A percentile compares a stretch with the other conserved stretches of the same genome.
These are phyloP conservation scores for Kluyveromyces siamensis DNA, from an alignment of 805 yeast genomes.

Conservation along the genomic window DNA sequence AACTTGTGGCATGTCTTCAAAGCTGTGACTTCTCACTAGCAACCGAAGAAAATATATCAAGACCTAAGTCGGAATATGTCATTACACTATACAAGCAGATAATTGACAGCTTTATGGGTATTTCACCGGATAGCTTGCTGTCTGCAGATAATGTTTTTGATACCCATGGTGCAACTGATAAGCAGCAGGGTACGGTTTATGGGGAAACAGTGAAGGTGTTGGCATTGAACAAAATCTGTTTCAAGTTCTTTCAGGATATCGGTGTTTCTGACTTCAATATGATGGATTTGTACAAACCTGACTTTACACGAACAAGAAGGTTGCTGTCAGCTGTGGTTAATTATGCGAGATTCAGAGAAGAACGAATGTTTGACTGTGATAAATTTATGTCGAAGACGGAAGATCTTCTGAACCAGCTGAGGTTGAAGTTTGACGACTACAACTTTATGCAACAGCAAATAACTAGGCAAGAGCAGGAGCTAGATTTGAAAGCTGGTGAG, in stretches of 20 bases:
- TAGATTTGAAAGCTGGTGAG: conserved; percentile 14
- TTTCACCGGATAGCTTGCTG: conserved; percentile 30
- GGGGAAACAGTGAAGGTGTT: conserved; percentile 40
- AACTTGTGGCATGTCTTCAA: conserved; percentile 48
- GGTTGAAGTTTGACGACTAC: conserved; percentile 35
- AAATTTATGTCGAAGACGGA: conserved; percentile 49
- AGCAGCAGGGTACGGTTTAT: conserved; percentile 8
- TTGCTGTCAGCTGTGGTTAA: conserved; percentile 77
- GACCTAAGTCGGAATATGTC: conserved; percentile 50
- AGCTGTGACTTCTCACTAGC: conserved; percentile 51
- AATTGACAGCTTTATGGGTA: conserved; percentile 50
- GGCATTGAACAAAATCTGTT: conserved; percentile 50
- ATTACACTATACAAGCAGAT: conserved; percentile 50
- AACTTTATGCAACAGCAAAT: conserved; percentile 30
- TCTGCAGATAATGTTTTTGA: conserved; percentile 9
- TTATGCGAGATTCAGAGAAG: conserved; percentile 77
- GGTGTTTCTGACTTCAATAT: conserved; percentile 73
- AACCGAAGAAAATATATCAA: conserved; percentile 47
- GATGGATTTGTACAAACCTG: conserved; percentile 70
- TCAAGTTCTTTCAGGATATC: conserved; percentile 55
- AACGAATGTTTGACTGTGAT: conserved; percentile 61
- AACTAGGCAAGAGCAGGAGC: conserved; percentile 27
- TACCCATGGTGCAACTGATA: conserved; percentile 4
- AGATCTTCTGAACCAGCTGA: conserved; percentile 36
- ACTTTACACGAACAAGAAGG: conserved; percentile 52